phyloP scores from a whole-genome alignment of 1,139 yeast species.

The Candida tetrigidarum region DNA sequence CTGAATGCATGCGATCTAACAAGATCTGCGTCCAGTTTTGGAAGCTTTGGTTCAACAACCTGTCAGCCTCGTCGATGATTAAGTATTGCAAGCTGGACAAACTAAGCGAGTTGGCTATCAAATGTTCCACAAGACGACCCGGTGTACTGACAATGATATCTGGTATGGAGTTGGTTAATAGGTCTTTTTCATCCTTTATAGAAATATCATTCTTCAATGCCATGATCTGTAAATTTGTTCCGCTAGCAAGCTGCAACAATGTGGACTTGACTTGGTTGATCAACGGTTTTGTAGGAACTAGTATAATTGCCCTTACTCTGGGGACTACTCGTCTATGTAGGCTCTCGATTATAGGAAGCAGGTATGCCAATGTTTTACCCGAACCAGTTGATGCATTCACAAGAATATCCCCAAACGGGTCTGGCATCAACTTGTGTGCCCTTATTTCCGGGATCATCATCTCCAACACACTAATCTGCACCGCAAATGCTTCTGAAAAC shows the following conservation, averaged over 20 bases:
- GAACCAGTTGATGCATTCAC: slow-evolving; percentile 97
- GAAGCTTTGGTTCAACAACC: slow-evolving; percentile 85
- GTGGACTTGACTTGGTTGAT: slow-evolving; percentile 80
- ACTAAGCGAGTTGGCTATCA: slow-evolving; percentile 42
- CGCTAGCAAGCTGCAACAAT: slow-evolving; percentile 60
- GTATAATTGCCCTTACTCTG: slow-evolving; percentile 69
- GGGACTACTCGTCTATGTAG: slow-evolving; percentile 71
- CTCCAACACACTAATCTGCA: slow-evolving; percentile 71
- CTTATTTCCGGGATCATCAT: slow-evolving; percentile 54
- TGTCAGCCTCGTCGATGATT: slow-evolving; percentile 94
- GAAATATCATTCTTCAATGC: slow-evolving; percentile 64
- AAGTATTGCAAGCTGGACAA: slow-evolving; percentile 63
- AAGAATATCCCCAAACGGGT: slow-evolving; percentile 68
- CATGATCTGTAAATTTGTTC: slow-evolving; percentile 64
- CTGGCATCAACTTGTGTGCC: slow-evolving; percentile 58
- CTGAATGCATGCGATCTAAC: slow-evolving; percentile 51
- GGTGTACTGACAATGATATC: slow-evolving; percentile 89
- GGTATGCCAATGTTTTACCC: slow-evolving; percentile 93
- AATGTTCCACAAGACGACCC: slow-evolving; percentile 92
- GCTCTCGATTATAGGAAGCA: slow-evolving; percentile 78
- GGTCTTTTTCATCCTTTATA: slow-evolving; percentile 65
- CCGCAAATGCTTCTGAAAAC: slow-evolving; percentile 69
- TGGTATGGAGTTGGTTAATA: slow-evolving; percentile 54
- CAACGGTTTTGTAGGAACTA: slow-evolving; percentile 91
- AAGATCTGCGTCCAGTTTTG: slow-evolving; percentile 89